A percentile compares a stretch with the other conserved stretches of the same genome.
These are phyloP conservation scores for Sclerotinia borealis DNA, from an alignment of 2,329 filamentous ascomycete genomes.

Conservation along the genomic window DNA sequence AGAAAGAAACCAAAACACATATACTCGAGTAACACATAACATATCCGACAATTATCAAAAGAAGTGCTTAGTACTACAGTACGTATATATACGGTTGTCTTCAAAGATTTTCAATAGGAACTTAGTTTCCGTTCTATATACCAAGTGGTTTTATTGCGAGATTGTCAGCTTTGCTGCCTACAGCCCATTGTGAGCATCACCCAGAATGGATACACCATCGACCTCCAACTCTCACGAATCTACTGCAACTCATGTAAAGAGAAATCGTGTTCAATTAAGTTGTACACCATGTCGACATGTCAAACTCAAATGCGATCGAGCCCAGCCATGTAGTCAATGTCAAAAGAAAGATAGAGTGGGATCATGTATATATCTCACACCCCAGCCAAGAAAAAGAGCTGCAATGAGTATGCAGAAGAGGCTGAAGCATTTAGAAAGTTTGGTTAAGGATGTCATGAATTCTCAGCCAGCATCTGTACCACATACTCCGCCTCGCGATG, in stretches of 20 bases:
- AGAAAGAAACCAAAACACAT: no score
- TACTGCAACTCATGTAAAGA: not conserved
- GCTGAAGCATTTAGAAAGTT: constrained; percentile 49
- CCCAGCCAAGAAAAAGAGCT: constrained; percentile 32
- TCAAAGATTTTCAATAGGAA: not conserved
- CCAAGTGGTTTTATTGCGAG: not conserved
- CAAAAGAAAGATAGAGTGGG: constrained; percentile 42
- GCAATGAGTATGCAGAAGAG: constrained; percentile 47
- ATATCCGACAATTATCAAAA: not conserved
- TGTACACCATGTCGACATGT: constrained; percentile 20
- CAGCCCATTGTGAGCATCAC: not conserved
- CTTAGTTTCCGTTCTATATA: not conserved
- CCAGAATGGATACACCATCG: not conserved
- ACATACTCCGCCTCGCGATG: not conserved
- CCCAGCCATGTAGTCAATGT: constrained; percentile 46
- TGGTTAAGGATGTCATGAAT: constrained; percentile 51
- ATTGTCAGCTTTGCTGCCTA: not conserved
- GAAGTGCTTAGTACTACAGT: not conserved
- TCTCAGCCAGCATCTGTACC: constrained; percentile 10
- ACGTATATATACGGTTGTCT: not conserved
- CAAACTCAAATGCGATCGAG: constrained; percentile 45
- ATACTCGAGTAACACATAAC: no score
- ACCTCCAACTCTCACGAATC: not conserved
- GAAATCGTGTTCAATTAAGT: constrained; percentile 16
- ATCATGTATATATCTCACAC: constrained; percentile 46